Conservation (phyloP, 768 basidiomycete genomes). For the Mrakia blollopis region DNA sequence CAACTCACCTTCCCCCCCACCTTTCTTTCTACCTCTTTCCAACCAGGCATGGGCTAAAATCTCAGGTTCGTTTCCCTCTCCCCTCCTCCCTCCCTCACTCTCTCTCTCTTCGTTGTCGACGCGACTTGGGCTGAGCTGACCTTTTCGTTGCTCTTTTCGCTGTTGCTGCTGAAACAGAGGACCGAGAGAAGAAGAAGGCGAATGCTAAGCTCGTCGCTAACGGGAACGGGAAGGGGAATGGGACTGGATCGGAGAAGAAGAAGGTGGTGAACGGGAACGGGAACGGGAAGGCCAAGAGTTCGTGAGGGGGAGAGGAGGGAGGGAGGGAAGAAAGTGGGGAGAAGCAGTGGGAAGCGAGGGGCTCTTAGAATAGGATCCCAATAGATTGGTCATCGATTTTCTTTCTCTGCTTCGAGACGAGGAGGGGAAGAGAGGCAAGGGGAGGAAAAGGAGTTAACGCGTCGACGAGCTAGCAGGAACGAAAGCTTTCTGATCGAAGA, state of each 20-base stretch:
- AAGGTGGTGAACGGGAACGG: not conserved
- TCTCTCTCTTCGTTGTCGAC: not conserved
- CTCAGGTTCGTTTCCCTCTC: not conserved
- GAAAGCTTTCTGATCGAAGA: no score
- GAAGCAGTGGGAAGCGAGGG: no score
- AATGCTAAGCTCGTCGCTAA: not conserved
- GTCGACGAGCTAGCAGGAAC: no score
- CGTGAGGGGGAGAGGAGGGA: not conserved
- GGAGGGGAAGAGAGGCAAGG: no score
- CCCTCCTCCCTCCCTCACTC: not conserved
- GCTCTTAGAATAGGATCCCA: no score
- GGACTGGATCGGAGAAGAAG: not conserved
- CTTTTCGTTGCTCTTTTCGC: not conserved
- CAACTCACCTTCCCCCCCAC: not conserved
- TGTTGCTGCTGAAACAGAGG: not conserved
- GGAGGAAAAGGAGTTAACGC: no score
- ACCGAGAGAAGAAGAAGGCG: not conserved
- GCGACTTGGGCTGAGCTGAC: not conserved
- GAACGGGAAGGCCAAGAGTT: slow-evolving; percentile 1
- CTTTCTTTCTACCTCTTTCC: no score
- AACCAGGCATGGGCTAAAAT: no score
- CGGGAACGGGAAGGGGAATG: not conserved
- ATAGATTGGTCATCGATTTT: no score
- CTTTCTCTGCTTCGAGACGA: no score
- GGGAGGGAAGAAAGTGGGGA: no score